Conservation (phyloP, 73 alveolate genomes). For the Tetrahymena thermophila region DNA sequence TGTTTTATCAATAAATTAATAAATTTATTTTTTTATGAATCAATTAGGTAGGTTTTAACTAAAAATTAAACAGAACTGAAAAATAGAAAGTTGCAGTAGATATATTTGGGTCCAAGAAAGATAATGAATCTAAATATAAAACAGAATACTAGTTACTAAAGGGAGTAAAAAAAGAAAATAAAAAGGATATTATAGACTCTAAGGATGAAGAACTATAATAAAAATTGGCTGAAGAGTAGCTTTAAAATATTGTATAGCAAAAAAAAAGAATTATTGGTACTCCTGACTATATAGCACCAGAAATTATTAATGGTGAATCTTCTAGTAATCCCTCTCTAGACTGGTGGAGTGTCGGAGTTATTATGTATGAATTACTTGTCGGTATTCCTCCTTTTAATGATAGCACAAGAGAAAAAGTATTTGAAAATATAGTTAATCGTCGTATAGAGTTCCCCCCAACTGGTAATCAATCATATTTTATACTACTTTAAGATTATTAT, state of each 20-base stretch:
- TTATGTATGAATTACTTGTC: conserved; percentile 80
- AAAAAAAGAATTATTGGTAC: conserved; percentile 83
- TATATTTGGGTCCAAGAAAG: neutral
- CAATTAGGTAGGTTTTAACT: neutral
- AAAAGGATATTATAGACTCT: neutral
- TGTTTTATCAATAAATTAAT: neutral
- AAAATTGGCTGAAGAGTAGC: neutral
- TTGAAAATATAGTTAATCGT: conserved; percentile 51
- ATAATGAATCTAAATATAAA: neutral
- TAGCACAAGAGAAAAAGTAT: conserved; percentile 49
- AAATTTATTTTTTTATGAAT: neutral
- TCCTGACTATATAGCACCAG: conserved; percentile 93
- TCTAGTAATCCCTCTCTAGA: conserved; percentile 58
- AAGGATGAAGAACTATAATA: neutral
- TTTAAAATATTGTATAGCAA: neutral
- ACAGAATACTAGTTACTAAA: neutral
- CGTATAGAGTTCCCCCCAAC: conserved; percentile 38
- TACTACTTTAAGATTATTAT: neutral
- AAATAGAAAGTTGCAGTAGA: neutral
- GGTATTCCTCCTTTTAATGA: conserved; percentile 88
- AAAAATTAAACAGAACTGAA: neutral
- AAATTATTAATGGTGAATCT: conserved; percentile 65
- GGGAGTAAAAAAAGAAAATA: neutral
- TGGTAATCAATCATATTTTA: neutral
- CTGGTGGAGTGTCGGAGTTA: conserved; percentile 71